A percentile compares a stretch with the other conserved stretches of the same genome.
phyloP scores from a whole-genome alignment of 2,329 filamentous ascomycete genomes.

The Epichloe glyceriae region DNA sequence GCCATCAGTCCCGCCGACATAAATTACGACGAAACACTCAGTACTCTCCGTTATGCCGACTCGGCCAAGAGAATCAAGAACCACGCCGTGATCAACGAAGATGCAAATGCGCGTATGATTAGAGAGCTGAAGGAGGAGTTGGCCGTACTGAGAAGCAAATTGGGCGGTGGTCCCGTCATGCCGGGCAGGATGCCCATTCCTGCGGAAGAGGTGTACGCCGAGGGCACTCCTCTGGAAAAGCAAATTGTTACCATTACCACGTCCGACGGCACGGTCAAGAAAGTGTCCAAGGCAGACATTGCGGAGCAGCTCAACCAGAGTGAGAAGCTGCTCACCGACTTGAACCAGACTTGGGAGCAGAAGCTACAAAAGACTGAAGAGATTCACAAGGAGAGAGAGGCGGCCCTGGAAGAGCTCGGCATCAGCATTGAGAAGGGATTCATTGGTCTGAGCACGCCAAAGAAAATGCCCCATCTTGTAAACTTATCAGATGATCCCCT shows the following conservation, averaged over 20 bases:
- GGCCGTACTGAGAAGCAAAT: conserved; percentile 70
- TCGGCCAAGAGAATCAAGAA: conserved; percentile 99
- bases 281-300: conserved; percentile 96
- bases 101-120: conserved; percentile 98
- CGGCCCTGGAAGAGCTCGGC: conserved; percentile 86
- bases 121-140: conserved; percentile 94
- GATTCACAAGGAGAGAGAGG: conserved; percentile 94
- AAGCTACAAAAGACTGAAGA: conserved; percentile 90
- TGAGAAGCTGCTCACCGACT: conserved; percentile 87
- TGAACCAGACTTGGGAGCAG: conserved; percentile 98
- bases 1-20: conserved; percentile 97
- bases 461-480: conserved; percentile 98
- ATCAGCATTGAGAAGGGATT: conserved; percentile 99
- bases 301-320: conserved; percentile 91
- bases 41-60: conserved; percentile 90
- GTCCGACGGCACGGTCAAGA: conserved; percentile 74
- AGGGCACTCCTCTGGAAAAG: conserved; percentile 83
- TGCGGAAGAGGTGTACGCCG: conserved; percentile 74
- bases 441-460: conserved; percentile 85
- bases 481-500: conserved; percentile 93
- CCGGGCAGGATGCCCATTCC: conserved; percentile 37
- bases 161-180: conserved; percentile 43
- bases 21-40: conserved; percentile 96
- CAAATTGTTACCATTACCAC: conserved; percentile 93
- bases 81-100: conserved; percentile 96